Evolutionary conservation across 331 rosid species (phyloP).

Genomic region (Rosa hybrid): DNA sequence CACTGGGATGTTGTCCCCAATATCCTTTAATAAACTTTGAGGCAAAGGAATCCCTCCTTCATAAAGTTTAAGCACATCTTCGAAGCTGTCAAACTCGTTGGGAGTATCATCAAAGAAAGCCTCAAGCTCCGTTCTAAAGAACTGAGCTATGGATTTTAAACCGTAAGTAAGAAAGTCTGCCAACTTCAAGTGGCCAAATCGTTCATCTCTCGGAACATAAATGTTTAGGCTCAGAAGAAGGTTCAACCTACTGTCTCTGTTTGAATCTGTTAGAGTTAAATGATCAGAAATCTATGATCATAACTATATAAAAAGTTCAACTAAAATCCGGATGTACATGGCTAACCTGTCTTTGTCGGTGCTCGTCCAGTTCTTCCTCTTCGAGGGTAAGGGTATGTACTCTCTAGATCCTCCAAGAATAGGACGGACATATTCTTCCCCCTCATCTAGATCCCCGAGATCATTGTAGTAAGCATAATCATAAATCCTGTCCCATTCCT

Average conservation of each 20-base stretch:
- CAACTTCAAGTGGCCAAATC: slow-evolving; percentile 78
- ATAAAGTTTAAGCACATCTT: slow-evolving; percentile 60
- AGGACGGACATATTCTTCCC: slow-evolving; percentile 52
- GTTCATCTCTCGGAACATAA: slow-evolving; percentile 80
- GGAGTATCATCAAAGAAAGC: slow-evolving; percentile 51
- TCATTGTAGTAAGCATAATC: slow-evolving; percentile 82
- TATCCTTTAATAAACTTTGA: slow-evolving; percentile 32
- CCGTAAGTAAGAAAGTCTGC: slow-evolving; percentile 72
- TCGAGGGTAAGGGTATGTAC: slow-evolving; percentile 84
- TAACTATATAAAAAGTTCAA: too few relatives aligned
- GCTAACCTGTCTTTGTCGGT: slow-evolving; percentile 53
- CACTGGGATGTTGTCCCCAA: slow-evolving; percentile 46
- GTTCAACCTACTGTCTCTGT: slow-evolving; percentile 48
- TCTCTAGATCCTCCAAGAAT: slow-evolving; percentile 75
- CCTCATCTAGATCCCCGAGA: slow-evolving; percentile 59
- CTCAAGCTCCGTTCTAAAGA: slow-evolving; percentile 67
- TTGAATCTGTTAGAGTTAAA: slow-evolving; percentile 39
- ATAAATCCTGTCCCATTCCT: slow-evolving; percentile 74
- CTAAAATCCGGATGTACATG: too few relatives aligned
- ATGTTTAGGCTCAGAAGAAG: slow-evolving; percentile 44
- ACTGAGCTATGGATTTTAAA: slow-evolving; percentile 55
- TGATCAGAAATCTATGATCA: not conserved
- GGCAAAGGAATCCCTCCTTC: slow-evolving; percentile 76
- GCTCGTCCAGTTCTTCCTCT: slow-evolving; percentile 79
- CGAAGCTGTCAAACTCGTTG: slow-evolving; percentile 63